These are phyloP conservation scores for Jasminum sambac DNA, from an alignment of 257 asterid genomes.

Conservation along the genomic window DNA sequence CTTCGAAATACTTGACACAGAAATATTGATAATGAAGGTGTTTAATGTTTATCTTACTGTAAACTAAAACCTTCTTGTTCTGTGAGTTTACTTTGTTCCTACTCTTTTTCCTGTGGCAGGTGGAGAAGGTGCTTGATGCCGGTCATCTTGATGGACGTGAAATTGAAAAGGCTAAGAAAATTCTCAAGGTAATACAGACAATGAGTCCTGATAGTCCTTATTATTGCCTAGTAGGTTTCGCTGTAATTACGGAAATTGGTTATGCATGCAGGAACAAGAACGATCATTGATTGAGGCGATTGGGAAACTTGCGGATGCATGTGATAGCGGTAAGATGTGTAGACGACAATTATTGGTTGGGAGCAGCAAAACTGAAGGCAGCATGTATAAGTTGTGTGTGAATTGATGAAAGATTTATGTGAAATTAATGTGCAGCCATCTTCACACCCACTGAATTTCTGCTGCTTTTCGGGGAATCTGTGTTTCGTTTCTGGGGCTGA, in stretches of 20 bases:
- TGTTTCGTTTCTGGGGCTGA: not conserved
- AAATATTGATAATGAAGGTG: slow-evolving; percentile 84
- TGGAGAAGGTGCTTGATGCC: slow-evolving; percentile 83
- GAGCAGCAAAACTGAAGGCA: not conserved
- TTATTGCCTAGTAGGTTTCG: slow-evolving; percentile 15
- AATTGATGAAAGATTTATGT: not conserved
- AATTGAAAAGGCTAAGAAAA: slow-evolving; percentile 84
- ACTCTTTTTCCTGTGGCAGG: slow-evolving; percentile 47
- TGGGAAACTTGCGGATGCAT: slow-evolving; percentile 74
- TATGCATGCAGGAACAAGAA: slow-evolving; percentile 90
- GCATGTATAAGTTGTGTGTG: not conserved
- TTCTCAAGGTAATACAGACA: slow-evolving; percentile 68
- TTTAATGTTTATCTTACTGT: not conserved
- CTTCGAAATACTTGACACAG: slow-evolving; percentile 84
- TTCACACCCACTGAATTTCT: not conserved
- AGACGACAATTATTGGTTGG: not conserved
- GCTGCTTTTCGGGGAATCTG: not conserved
- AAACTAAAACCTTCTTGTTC: slow-evolving; percentile 1
- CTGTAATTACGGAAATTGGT: slow-evolving; percentile 23
- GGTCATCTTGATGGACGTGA: slow-evolving; percentile 73
- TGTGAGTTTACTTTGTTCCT: slow-evolving; percentile 8
- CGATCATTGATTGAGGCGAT: slow-evolving; percentile 74
- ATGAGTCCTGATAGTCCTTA: slow-evolving; percentile 9
- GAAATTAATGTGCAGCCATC: not conserved
- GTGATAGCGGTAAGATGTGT: slow-evolving; percentile 60